Evolutionary conservation across 768 basidiomycete species (phyloP), one percentile per base, ranked within the genome.

Genomic region (Megacollybia marginata): DNA sequence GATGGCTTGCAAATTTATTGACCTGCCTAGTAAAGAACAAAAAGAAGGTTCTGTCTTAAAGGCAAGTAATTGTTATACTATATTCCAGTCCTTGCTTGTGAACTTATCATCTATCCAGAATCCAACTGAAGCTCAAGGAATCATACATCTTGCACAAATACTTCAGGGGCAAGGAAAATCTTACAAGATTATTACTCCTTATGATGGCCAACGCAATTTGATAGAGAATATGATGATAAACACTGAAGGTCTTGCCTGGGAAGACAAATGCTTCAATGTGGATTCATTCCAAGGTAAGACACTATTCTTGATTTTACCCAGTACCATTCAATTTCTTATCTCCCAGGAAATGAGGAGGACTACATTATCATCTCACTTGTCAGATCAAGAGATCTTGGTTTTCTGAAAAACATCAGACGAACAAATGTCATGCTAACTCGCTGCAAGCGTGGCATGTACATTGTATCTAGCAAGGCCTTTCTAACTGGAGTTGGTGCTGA

Each of bases 401-500:
- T 92, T 55, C 69, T 92, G 33, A 59, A 64, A 12, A 82, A 82
- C 57, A 55, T 73, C 9, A 74, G 83, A 28, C 74, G 90, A 15
- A 83, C 85, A 48, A 92, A 92, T 81, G 89, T 92, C 51, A 90
- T 92, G 88, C 80, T 92, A 8, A 84, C 82, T 44, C 78, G 90
- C 34, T 89, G 84, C 72, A 84, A 85, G 62, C 71, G 66, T 46
- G 83, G 81, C 31, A 91, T 92, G 88, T 80, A 81, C 51, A 84
- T 92, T 55, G 69, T 84, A 47, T 73, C 83, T 18, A 86, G 72
- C 56, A 68, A 69, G 54, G 66, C 67, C 15, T 92, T 91, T 59
- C 67, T 92, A 36, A 55, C 59, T n/a, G 74, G 75, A 9, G 58
- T 64, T 58, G 88, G 79, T 46, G 62, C 66, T n/a, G 55, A 61